Evolutionary conservation across 2,329 filamentous ascomycete genomes (phyloP), one percentile per base, ranked within the genome.

Genomic region (Aureobasidium sp.): DNA sequence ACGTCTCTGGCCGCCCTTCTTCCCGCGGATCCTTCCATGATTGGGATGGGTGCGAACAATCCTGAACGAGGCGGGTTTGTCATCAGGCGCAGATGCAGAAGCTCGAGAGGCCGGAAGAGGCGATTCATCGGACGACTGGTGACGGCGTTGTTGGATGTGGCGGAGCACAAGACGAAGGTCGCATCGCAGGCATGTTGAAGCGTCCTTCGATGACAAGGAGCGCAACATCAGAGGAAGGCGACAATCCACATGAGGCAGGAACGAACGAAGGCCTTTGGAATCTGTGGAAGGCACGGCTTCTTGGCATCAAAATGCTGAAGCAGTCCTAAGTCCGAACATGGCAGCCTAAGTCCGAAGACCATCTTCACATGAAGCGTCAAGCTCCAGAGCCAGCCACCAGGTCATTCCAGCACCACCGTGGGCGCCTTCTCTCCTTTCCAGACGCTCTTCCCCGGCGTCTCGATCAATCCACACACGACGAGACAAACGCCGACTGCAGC

Each of bases 111-210:
- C 17, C 21, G 27, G 41, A n/a, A 16, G 32, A 11, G 42, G 53
- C 53, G 34, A 37, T 6, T 35, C 16, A 17, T 54, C 27, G 6
- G 53, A 32, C 7, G 44, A 49, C 11, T 49, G 39, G 39, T 50
- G 25, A 6, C 44, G 45, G 29, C 53, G 53, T 16, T 38, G 37
- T 6, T 37, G 37, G 37, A 55, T 30, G 6, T 45, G 45, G 14
- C 32, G 47, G 19, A 56, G 38, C 25, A 38, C 27, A 22, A 53
- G 54, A 19, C 48, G 56, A 17, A 56, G 34, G 17, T 54, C 40
- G 42, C 56, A 58, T 58, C 56, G 44, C 30, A 54, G 54, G 45
- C 56, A 56, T 53, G 41, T 53, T n/a, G 34, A 50, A 17, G 54
- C 56, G 41, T 55, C 34, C 34, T 40, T 35, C 8, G 40, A 32